These are phyloP conservation scores for Fusarium circinatum DNA, from an alignment of 2,329 filamentous ascomycete species.

Conservation along the genomic window DNA sequence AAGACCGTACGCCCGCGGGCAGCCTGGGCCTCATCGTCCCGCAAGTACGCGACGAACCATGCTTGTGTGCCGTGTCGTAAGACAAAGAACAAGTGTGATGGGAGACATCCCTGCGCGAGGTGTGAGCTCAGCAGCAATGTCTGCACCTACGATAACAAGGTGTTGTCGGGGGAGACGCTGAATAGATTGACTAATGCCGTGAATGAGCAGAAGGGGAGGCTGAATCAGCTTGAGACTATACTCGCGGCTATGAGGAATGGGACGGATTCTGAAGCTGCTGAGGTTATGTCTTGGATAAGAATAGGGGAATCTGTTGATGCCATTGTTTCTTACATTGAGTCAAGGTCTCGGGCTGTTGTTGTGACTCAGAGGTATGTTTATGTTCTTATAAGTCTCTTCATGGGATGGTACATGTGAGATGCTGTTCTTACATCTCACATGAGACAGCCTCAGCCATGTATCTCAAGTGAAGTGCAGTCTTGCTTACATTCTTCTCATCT, in stretches of 20 bases:
- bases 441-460: too few species aligned
- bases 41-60: conserved; percentile 10
- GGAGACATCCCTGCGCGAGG: conserved; percentile 1
- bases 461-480: background rate
- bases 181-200: conserved; percentile 8
- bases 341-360: background rate
- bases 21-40: background rate
- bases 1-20: background rate
- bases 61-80: conserved; percentile 19
- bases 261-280: conserved; percentile 12
- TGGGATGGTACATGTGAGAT: background rate
- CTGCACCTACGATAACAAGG: conserved; percentile 16
- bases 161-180: conserved; percentile 15
- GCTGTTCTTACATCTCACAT: background rate
- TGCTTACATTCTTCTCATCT: too few species aligned
- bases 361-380: conserved; percentile 3
- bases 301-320: conserved; percentile 16
- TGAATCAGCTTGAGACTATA: conserved; percentile 20
- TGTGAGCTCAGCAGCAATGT: conserved; percentile 1
- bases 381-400: background rate
- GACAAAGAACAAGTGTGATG: conserved; percentile 24
- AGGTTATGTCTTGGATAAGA: conserved; percentile 21
- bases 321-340: conserved; percentile 20
- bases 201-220: conserved; percentile 19
- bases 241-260: conserved; percentile 13